Percentiles rank a stretch among this genome's conserved stretches.
phyloP scores from a whole-genome alignment of 495 filamentous ascomycete species.

The Glutinoglossum americanum region DNA sequence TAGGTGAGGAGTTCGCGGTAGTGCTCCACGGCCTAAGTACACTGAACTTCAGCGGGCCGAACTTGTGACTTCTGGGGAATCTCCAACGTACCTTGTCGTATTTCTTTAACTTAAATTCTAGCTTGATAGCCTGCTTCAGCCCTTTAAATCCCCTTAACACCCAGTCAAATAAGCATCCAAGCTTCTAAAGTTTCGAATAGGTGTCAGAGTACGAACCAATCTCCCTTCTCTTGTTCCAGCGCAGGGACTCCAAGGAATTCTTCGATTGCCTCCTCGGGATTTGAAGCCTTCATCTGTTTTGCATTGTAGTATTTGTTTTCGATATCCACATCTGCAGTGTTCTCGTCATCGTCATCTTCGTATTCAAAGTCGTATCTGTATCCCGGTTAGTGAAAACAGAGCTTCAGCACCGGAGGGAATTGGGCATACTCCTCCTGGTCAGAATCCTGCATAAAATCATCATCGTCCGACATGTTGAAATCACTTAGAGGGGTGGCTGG shows the following conservation, averaged over 20 bases:
- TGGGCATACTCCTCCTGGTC: constrained; percentile 55
- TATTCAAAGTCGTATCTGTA: constrained; percentile 89
- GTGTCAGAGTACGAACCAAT: constrained; percentile 41
- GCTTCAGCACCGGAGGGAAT: not conserved
- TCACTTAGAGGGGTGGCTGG: not conserved
- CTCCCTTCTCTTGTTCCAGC: constrained; percentile 74
- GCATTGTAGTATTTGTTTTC: constrained; percentile 99
- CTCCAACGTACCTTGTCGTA: constrained; percentile 50
- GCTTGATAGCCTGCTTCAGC: constrained; percentile 90
- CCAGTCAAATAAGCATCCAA: constrained; percentile 9
- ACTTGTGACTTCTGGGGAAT: not conserved
- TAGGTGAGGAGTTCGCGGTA: constrained; percentile 92
- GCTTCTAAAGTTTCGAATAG: not conserved
- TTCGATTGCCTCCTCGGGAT: constrained; percentile 70
- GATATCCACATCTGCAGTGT: constrained; percentile 74
- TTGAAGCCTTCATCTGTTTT: constrained; percentile 78
- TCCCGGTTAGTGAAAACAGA: not conserved
- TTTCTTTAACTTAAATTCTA: constrained; percentile 72
- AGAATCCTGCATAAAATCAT: constrained; percentile 98
- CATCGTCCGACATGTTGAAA: constrained; percentile 69
- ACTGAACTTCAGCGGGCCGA: not conserved
- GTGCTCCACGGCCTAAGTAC: constrained; percentile 66
- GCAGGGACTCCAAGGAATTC: constrained; percentile 77
- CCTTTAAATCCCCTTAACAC: constrained; percentile 72
- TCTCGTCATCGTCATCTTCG: constrained; percentile 70